A percentile compares a stretch with the other conserved stretches of the same genome.
Conservation (phyloP, 2,329 filamentous ascomycete species). For the Zasmidium citrigriseum region DNA sequence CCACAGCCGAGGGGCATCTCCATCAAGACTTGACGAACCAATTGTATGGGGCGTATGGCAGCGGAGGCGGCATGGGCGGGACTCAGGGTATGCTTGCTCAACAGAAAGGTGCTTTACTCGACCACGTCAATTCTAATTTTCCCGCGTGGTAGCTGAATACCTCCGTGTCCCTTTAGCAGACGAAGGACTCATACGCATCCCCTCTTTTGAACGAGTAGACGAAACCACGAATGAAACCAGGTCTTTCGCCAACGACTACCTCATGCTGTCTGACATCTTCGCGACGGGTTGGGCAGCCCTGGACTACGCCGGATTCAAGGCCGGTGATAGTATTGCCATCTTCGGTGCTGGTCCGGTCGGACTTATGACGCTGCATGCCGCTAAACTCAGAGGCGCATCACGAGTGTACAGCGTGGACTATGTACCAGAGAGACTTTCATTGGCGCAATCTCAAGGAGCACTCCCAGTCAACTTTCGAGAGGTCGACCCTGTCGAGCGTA, state of each 20-base stretch:
- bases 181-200: background rate
- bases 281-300: constrained; percentile 6
- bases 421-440: constrained; percentile 60
- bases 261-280: constrained; percentile 8
- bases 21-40: background rate
- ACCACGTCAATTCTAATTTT: too few species aligned
- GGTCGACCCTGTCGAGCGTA: constrained; percentile 60
- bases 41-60: constrained; percentile 20
- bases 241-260: background rate
- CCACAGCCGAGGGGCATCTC: background rate
- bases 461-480: constrained; percentile 62
- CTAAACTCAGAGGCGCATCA: constrained; percentile 59
- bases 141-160: background rate
- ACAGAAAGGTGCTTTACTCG: too few species aligned
- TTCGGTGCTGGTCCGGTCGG: constrained; percentile 7
- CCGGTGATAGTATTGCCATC: constrained; percentile 1
- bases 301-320: background rate
- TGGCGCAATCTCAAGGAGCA: constrained; percentile 62
- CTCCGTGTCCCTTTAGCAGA: background rate
- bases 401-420: constrained; percentile 64
- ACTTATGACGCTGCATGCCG: constrained; percentile 65
- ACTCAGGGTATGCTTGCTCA: constrained; percentile 3
- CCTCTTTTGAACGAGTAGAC: background rate
- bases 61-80: constrained; percentile 1
- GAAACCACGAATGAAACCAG: background rate